phyloP scores from a whole-genome alignment of 495 filamentous ascomycete species.

The Haplographium delicatum region DNA sequence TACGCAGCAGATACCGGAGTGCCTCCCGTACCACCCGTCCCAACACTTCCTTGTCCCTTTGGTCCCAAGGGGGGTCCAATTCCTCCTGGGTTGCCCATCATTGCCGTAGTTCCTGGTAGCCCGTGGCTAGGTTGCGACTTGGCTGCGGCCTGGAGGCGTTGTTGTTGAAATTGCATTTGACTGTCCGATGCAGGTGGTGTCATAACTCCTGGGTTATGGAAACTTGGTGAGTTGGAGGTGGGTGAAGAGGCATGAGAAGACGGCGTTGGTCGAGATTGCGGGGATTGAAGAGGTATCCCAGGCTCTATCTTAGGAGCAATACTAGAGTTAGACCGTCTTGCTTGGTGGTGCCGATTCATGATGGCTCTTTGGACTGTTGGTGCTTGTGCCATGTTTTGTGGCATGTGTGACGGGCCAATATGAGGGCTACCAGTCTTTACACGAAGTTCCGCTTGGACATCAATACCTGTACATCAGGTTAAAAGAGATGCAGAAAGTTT shows the following conservation, averaged over 20 bases:
- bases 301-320: conserved; percentile 68
- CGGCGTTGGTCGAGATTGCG: conserved; percentile 71
- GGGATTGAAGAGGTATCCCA: conserved; percentile 47
- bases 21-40: conserved; percentile 33
- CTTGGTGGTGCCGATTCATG: conserved; percentile 62
- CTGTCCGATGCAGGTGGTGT: conserved; percentile 64
- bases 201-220: conserved; percentile 61
- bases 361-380: conserved; percentile 67
- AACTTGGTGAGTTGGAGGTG: conserved; percentile 64
- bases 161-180: conserved; percentile 42
- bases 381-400: conserved; percentile 58
- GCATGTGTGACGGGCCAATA: conserved; percentile 56
- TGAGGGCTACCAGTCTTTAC: conserved; percentile 77
- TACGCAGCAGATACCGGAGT: conserved; percentile 30
- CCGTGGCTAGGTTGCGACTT: conserved; percentile 29
- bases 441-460: conserved; percentile 92
- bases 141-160: conserved; percentile 34
- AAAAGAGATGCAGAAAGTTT: background rate
- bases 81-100: conserved; percentile 27
- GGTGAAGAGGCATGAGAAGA: conserved; percentile 81
- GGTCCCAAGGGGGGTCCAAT: conserved; percentile 26
- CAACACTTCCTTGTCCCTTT: conserved; percentile 26
- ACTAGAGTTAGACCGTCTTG: conserved; percentile 61
- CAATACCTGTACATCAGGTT: conserved; percentile 60
- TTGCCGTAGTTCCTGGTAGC: conserved; percentile 22